phyloP scores from a whole-genome alignment of 2,329 filamentous ascomycete species.

The Fusarium bactridioides region DNA sequence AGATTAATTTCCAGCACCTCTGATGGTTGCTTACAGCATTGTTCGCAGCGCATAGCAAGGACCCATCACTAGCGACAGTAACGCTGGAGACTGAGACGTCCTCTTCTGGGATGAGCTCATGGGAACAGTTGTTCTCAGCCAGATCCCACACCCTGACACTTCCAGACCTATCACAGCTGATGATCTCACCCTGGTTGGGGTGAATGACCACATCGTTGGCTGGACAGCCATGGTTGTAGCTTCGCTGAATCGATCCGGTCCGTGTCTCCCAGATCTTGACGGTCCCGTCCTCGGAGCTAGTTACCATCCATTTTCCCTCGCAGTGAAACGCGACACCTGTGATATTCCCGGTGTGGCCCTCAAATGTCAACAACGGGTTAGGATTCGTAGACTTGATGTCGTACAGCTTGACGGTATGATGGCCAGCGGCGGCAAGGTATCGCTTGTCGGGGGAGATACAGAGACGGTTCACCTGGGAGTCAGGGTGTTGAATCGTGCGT shows the following conservation, averaged over 20 bases:
- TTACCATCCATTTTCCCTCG: slow-evolving; percentile 99
- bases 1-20: not conserved
- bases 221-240: slow-evolving; percentile 87
- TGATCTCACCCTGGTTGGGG: slow-evolving; percentile 97
- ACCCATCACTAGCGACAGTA: slow-evolving; percentile 93
- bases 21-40: slow-evolving; percentile 72
- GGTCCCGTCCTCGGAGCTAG: slow-evolving; percentile 93
- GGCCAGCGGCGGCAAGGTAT: slow-evolving; percentile 82
- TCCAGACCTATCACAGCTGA: slow-evolving; percentile 91
- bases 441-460: slow-evolving; percentile 99
- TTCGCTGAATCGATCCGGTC: slow-evolving; percentile 85
- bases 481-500: slow-evolving; percentile 95
- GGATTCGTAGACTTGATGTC: slow-evolving; percentile 99
- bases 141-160: slow-evolving; percentile 97
- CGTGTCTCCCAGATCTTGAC: slow-evolving; percentile 98
- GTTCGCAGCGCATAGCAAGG: slow-evolving; percentile 91
- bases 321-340: slow-evolving; percentile 98
- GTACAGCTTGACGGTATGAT: slow-evolving; percentile 93
- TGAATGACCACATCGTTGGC: slow-evolving; percentile 99
- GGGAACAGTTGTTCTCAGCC: slow-evolving; percentile 95
- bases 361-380: slow-evolving; percentile 89
- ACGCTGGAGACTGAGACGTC: slow-evolving; percentile 94
- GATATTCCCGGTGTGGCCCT: slow-evolving; percentile 94
- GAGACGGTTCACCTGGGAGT: slow-evolving; percentile 97
- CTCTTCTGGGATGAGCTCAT: slow-evolving; percentile 95